Evolutionary conservation across 495 filamentous ascomycete species (phyloP), one percentile per base, ranked within the genome.

Genomic region (Xylaria nigripes): DNA sequence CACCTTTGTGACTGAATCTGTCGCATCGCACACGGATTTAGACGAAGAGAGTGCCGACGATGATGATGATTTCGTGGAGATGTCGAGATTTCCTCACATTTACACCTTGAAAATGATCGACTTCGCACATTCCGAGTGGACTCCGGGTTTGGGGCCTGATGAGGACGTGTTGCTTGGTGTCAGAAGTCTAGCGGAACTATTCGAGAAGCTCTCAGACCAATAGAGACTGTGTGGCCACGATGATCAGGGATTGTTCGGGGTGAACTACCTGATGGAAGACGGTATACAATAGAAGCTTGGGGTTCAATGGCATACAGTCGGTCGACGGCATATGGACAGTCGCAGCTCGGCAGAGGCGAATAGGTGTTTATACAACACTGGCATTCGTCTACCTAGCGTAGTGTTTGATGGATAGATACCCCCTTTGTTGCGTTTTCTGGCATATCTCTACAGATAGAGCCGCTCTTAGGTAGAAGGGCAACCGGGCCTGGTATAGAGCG

Each of bases 91-190:
- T 18, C 89, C 88, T 0, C 83, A 83, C 60, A 83, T 94, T 19
- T 88, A 87, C 64, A 79, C 80, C 30, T 76, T 96, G 51, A 93
- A 94, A 64, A 71, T 98, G 59, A 97, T 98, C 57, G 93, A 98
- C 69, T 98, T 98, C 74, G 93, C 93, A 19, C 93, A 98, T 72
- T 92, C 93, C 18, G 70, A 73, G 24, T 98, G 88, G 87, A 84
- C 81, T 3, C 89, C 90, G 2, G 90, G 90, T 6, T 68, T 86
- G 58, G 93, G 91, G 0, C 86, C 87, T 1, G 93, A 98, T 68
- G 85, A 94, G 72, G 97, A 97, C 65, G 66, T 79, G 10, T 71
- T 97, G 24, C 71, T 71, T 21, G 93, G 93, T 0, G 78, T 98
- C 52, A 76, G 83, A 62, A 94, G 78, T 66, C 68, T 90, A 8